A percentile compares a stretch with the other conserved stretches of the same genome.
Conservation (phyloP, 225 moss, liverwort and hornwort genomes). For the Physcomitrellopsis africana region DNA sequence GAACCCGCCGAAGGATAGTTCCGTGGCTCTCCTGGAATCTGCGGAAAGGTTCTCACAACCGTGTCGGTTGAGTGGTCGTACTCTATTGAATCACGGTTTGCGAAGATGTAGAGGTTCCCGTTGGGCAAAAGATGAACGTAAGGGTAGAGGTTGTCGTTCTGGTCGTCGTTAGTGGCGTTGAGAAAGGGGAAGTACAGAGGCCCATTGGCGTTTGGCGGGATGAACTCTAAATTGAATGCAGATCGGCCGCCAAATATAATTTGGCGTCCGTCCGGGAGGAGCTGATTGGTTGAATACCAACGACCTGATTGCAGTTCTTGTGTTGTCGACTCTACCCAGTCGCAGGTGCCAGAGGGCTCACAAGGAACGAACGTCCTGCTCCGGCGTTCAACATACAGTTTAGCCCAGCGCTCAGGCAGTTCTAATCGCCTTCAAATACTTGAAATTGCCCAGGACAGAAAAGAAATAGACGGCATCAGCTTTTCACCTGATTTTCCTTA, state of each 20-base stretch:
- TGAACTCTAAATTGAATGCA: conserved; percentile 10
- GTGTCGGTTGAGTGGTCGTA: conserved; percentile 21
- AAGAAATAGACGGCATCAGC: no score
- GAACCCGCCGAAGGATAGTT: conserved; percentile 35
- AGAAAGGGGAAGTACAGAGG: background rate
- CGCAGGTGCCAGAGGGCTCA: background rate
- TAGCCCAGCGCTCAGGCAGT: no score
- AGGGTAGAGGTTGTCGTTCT: conserved; percentile 20
- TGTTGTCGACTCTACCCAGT: conserved; percentile 29
- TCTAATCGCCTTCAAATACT: no score
- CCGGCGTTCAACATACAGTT: no score
- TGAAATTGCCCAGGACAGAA: no score
- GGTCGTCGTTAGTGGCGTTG: background rate
- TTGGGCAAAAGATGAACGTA: conserved; percentile 30
- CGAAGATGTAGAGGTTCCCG: conserved; percentile 33
- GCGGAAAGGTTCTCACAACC: conserved; percentile 11
- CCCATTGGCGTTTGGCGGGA: background rate
- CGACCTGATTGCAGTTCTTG: background rate
- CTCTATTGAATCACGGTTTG: conserved; percentile 36
- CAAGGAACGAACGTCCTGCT: no score
- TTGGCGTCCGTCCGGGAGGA: conserved; percentile 30
- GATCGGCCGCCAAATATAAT: conserved; percentile 31
- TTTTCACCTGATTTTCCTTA: conserved; percentile 52
- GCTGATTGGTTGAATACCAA: conserved; percentile 39
- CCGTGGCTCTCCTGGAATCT: conserved; percentile 19